These are phyloP conservation scores for Acacia crassicarpa DNA, from an alignment of 306 rosid genomes.

Conservation along the genomic window DNA sequence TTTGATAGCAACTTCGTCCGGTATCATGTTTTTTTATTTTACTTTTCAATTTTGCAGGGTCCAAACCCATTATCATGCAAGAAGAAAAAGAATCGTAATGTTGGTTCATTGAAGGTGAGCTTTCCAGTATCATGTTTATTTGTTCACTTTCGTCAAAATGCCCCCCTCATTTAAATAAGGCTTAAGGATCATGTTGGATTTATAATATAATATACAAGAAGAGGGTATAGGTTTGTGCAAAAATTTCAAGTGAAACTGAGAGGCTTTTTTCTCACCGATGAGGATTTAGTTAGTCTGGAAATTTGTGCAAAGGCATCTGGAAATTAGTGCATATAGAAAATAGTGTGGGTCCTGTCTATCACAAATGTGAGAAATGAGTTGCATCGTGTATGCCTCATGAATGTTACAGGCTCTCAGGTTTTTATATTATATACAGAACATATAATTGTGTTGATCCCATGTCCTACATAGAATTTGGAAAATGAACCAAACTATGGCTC, in stretches of 20 bases:
- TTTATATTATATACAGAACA: no score
- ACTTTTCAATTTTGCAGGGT: constrained; percentile 53
- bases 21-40: neutral
- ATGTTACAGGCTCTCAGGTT: no score
- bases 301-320: neutral
- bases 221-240: neutral
- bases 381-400: neutral
- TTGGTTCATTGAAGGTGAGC: constrained; percentile 48
- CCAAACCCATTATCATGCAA: constrained; percentile 91
- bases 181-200: neutral
- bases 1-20: neutral
- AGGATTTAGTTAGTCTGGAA: neutral
- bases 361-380: neutral
- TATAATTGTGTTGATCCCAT: neutral
- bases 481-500: neutral
- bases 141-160: neutral
- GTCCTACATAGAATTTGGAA: neutral
- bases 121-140: neutral
- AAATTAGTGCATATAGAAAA: neutral
- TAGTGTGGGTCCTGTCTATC: neutral
- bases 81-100: constrained; percentile 65
- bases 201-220: neutral
- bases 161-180: neutral
- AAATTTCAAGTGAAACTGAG: neutral
- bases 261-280: neutral